Conservation (phyloP, 768 basidiomycete species). For the Vararia minispora region DNA sequence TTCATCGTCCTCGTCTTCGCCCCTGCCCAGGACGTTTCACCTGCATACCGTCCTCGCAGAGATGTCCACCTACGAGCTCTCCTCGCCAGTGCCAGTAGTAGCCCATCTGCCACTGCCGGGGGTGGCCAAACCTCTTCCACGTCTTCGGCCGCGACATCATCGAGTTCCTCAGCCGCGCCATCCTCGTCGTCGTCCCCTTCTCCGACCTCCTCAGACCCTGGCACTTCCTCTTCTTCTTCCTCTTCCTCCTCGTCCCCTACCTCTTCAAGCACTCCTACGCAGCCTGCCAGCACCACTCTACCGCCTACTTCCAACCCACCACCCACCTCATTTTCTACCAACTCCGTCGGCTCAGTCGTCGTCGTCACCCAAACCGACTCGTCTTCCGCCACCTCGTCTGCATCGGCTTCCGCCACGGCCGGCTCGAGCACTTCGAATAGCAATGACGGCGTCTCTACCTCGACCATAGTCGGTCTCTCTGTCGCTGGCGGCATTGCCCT, state of each 20-base stretch:
- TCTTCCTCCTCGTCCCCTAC: constrained; percentile 9
- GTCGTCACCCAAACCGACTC: constrained; percentile 5
- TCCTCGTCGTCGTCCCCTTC: constrained; percentile 16
- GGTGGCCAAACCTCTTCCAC: too few species aligned
- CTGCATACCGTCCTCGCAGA: too few species aligned
- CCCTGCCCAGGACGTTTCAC: too few species aligned
- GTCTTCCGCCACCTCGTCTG: constrained; percentile 14
- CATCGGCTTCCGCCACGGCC: constrained; percentile 18
- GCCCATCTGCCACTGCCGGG: too few species aligned
- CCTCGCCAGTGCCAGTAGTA: too few species aligned
- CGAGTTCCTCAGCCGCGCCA: constrained; percentile 18
- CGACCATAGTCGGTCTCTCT: constrained; percentile 70
- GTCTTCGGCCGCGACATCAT: constrained; percentile 22
- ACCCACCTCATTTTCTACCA: constrained; percentile 1
- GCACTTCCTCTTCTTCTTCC: constrained; percentile 2
- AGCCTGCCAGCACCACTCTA: background rate
- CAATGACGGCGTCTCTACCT: constrained; percentile 40
- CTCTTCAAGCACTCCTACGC: constrained; percentile 3
- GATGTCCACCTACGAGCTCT: too few species aligned
- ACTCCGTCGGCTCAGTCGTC: constrained; percentile 18
- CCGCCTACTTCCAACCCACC: constrained; percentile 7
- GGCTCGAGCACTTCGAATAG: constrained; percentile 14
- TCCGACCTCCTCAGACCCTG: background rate
- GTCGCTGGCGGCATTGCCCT: constrained; percentile 73
- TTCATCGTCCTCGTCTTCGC: too few species aligned